Base-by-base conservation (phyloP, 805 yeast genomes). In the Monosporozyma aquatica region DNA sequence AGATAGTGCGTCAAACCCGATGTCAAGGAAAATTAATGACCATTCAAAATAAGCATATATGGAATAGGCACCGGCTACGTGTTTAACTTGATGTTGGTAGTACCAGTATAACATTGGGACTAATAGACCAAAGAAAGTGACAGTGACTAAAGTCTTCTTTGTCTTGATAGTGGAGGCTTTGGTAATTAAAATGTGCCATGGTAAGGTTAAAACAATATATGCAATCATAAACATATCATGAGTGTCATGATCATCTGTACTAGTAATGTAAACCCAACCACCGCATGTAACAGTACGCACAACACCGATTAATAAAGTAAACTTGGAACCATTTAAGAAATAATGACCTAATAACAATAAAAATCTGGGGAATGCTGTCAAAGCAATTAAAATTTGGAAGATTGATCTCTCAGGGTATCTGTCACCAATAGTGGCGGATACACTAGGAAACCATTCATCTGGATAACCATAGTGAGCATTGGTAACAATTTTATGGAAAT, bases 381-480 rank as follows among this genome's bases (percentile, higher is more conserved):
- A 63, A 1, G 97, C 98, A 50, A 92, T 92, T 48, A 90, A 65
- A 28, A 90, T 71, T 65, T 92, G 98, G 61, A 90, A 92, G 15
- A 92, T 65, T 1, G 95, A 85, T 50, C 98, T 70, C 64, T 92
- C 98, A 0, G 98, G 98, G 59, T 87, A 92, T 46, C 97, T 66
- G 60, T 92, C 98, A 36, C 98, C 98, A 58, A 92, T 92, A 1
- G 98, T 77, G 1, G 98, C 97, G 28, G 95, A 82, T 2, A 92
- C 98, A 55, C 94, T 82, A 2, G 98, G 98, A 59, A 92, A 90
- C 97, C 98, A 92, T 62, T 92, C 98, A 46, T 89, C 92, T 2
- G 98, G 98, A 58, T 87, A 92, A 1, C 95, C 94, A 58, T 70
- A 89, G 49, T 77, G 76, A 38, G 89, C 83, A 60, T 92, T 92